Conservation (phyloP, 306 rosid species). For the Rubus parviflorus region DNA sequence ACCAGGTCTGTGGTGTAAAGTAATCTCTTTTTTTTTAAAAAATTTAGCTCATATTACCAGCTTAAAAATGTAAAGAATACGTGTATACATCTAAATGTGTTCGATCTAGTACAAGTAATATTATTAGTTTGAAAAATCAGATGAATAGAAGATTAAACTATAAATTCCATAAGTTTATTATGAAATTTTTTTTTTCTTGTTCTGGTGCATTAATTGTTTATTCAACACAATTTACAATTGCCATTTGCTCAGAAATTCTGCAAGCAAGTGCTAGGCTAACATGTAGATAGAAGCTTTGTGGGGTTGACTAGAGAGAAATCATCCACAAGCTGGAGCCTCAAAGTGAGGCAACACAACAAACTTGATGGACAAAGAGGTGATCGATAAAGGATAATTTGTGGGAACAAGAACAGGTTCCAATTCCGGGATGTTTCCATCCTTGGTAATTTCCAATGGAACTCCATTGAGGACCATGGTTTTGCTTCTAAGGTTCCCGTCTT, state of each 20-base stretch:
- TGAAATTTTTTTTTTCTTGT: neutral
- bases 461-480: constrained; percentile 74
- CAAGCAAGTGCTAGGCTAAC: neutral
- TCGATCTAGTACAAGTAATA: too few species aligned
- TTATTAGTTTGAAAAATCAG: too few species aligned
- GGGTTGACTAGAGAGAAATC: constrained; percentile 3
- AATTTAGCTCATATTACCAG: too few species aligned
- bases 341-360: constrained; percentile 51
- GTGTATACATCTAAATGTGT: too few species aligned
- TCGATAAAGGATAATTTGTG: constrained; percentile 44
- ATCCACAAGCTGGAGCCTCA: constrained; percentile 55
- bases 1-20: too few species aligned
- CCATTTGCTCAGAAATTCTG: constrained; percentile 5
- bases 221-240: constrained; percentile 19
- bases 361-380: constrained; percentile 43
- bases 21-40: too few species aligned
- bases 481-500: constrained; percentile 52
- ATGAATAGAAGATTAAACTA: too few species aligned
- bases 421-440: constrained; percentile 64
- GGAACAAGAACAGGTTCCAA: constrained; percentile 44
- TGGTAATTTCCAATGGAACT: constrained; percentile 54
- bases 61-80: too few species aligned
- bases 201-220: neutral
- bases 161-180: too few species aligned
- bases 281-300: neutral